phyloP scores from a whole-genome alignment of 129 eudicot species.

The Heracleum sosnowskyi region DNA sequence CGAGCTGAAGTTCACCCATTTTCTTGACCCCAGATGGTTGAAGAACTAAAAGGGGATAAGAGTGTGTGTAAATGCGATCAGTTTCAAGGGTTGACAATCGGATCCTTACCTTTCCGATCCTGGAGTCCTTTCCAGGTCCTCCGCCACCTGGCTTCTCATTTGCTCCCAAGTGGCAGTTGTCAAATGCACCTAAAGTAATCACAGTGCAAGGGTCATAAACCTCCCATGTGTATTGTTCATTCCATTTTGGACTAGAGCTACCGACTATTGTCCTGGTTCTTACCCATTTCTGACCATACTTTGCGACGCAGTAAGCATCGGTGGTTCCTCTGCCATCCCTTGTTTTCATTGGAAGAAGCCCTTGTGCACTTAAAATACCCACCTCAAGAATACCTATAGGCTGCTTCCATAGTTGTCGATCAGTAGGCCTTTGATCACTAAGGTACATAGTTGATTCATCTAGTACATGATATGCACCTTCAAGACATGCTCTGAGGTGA shows the following conservation, averaged over 20 bases:
- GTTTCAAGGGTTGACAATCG: constrained; percentile 83
- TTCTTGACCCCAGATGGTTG: constrained; percentile 82
- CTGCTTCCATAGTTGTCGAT: constrained; percentile 83
- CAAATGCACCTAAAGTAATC: constrained; percentile 78
- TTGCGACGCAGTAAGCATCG: constrained; percentile 91
- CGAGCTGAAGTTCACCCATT: constrained; percentile 84
- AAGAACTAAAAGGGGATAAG: constrained; percentile 81
- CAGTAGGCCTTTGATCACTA: constrained; percentile 87
- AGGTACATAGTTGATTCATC: constrained; percentile 95
- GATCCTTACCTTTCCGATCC: constrained; percentile 90
- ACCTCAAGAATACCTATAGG: constrained; percentile 83
- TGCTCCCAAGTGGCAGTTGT: constrained; percentile 70
- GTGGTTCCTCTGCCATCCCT: constrained; percentile 66
- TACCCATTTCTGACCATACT: constrained; percentile 93
- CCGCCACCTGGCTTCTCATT: constrained; percentile 21
- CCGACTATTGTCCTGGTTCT: constrained; percentile 80
- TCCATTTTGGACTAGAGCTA: constrained; percentile 81
- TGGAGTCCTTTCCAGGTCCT: constrained; percentile 42
- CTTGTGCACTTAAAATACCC: constrained; percentile 83
- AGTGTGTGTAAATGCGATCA: constrained; percentile 69
- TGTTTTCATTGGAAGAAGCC: constrained; percentile 67
- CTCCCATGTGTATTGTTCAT: constrained; percentile 97
- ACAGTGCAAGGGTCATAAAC: constrained; percentile 94
- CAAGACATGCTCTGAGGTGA: constrained; percentile 81
- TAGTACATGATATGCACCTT: constrained; percentile 89